A percentile compares a stretch with the other conserved stretches of the same genome.
phyloP scores from a whole-genome alignment of 2,329 filamentous ascomycete species.

The Nigrospora oryzae region DNA sequence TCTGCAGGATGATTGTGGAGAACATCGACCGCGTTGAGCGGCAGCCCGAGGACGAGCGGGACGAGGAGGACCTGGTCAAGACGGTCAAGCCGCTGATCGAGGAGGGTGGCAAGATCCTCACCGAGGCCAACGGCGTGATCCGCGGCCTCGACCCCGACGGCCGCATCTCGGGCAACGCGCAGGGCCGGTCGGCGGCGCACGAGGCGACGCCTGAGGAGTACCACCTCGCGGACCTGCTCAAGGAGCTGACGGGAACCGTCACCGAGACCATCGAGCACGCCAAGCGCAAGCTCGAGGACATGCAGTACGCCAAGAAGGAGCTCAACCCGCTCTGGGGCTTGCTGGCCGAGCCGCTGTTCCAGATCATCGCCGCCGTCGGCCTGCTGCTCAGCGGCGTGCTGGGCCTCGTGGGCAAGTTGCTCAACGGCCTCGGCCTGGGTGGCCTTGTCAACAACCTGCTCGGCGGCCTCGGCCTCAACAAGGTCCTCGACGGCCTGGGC shows the following conservation, averaged over 20 bases:
- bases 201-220: constrained; percentile 80
- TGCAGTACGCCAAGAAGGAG: constrained; percentile 93
- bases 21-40: constrained; percentile 73
- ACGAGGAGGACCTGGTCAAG: constrained; percentile 82
- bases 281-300: constrained; percentile 80
- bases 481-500: constrained; percentile 67
- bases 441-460: constrained; percentile 72
- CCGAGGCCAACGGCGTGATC: constrained; percentile 79
- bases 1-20: constrained; percentile 81
- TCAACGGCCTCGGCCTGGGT: constrained; percentile 75
- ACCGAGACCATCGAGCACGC: constrained; percentile 78
- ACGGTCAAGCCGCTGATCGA: constrained; percentile 84
- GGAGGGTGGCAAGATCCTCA: constrained; percentile 72
- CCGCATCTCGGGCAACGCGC: constrained; percentile 74
- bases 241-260: constrained; percentile 76
- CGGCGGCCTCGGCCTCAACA: constrained; percentile 67
- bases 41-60: constrained; percentile 76
- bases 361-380: constrained; percentile 80
- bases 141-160: constrained; percentile 86
- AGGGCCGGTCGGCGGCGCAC: constrained; percentile 65
- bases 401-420: constrained; percentile 71
- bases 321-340: constrained; percentile 84
- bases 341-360: constrained; percentile 76
- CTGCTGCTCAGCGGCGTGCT: constrained; percentile 76
- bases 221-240: constrained; percentile 73